phyloP scores from a whole-genome alignment of 2,329 filamentous ascomycete species.

The Apiospora arundinis region DNA sequence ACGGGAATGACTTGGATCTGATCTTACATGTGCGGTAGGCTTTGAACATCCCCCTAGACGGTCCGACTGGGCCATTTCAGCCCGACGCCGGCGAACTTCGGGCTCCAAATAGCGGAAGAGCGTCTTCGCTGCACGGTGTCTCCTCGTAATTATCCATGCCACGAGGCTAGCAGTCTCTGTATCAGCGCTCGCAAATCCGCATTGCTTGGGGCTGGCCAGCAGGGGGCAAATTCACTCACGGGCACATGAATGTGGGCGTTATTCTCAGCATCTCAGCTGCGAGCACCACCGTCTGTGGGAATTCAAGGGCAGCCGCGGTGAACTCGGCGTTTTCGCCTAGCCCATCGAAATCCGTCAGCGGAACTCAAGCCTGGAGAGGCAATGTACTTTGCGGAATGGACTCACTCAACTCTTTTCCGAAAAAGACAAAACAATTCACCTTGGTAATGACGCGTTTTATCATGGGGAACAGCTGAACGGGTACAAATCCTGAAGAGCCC shows the following conservation, averaged over 20 bases:
- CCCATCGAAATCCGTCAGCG: too few relatives aligned
- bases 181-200: neutral
- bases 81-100: neutral
- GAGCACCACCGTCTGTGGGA: neutral
- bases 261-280: constrained; percentile 4
- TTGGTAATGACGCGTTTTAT: constrained; percentile 1
- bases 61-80: neutral
- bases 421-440: constrained; percentile 13
- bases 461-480: constrained; percentile 20
- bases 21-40: neutral
- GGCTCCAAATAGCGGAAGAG: constrained; percentile 10
- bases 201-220: too few relatives aligned
- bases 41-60: neutral
- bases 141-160: neutral
- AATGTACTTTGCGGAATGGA: neutral
- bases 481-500: constrained; percentile 4
- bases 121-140: neutral
- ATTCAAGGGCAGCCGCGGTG: constrained; percentile 10
- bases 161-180: neutral
- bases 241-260: neutral
- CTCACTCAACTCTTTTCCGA: constrained; percentile 12
- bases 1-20: neutral
- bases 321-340: neutral
- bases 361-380: too few relatives aligned
- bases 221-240: neutral